Evolutionary conservation across 2,329 filamentous ascomycete species (phyloP), one percentile per base, ranked within the genome.

Genomic region (Cladophialophora exuberans): DNA sequence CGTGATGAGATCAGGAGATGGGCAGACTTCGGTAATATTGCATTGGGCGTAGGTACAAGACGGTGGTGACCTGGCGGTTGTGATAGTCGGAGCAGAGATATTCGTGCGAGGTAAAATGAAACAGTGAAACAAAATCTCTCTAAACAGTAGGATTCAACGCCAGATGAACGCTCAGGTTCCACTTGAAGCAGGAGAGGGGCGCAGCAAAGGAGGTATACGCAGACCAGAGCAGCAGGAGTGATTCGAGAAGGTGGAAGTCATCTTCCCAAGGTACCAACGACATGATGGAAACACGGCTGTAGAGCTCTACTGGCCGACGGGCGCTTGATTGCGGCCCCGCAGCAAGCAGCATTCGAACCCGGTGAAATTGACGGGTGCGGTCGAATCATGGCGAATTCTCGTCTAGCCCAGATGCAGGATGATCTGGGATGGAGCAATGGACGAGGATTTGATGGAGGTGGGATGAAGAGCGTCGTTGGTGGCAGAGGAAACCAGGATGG

Each of bases 241-340:
- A 30, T 56, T 52, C 56, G 49, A 62, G 45, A 51, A 47, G 57
- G 52, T 25, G 54, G 50, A 41, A 17, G 52, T 57, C 53, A 51
- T 60, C 42, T 57, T 54, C 45, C 52, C 45, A 36, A 57, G 35
- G 60, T 59, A 61, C 58, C 60, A 62, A 60, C 57, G 54, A 59
- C 52, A 54, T 51, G 52, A 57, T 56, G 60, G 58, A 61, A 57
- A 62, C 52, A 56, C 36, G 25, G 18, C 30, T 50, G 25, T 22
- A 45, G 26, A 57, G 55, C 50, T 55, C 53, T 46, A 60, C 52
- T 58, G 56, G 60, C 50, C 39, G 35, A 50, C 52, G 46, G 52
- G 58, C 51, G 43, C 47, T 55, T 62, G 59, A 60, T 62, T 59
- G 59, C 59, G 51, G 56, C 59, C 59, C 59, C 59, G 59, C 59